These are phyloP conservation scores for Lactarius vividus DNA, from an alignment of 768 basidiomycete species.

Conservation along the genomic window DNA sequence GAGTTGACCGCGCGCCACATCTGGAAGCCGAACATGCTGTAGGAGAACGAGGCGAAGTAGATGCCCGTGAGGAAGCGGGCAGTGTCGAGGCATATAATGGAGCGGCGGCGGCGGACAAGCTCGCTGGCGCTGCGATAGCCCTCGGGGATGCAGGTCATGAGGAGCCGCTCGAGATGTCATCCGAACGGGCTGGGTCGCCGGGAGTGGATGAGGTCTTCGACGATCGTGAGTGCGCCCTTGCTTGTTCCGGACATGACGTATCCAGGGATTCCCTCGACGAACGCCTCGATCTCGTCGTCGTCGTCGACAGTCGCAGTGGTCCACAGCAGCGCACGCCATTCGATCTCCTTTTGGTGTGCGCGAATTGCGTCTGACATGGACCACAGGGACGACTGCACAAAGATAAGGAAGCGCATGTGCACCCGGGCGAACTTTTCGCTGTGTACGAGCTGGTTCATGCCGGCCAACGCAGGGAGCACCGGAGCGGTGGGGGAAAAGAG, in stretches of 20 bases:
- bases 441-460: neutral
- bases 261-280: constrained; percentile 18
- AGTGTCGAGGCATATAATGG: neutral
- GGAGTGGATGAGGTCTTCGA: neutral
- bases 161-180: constrained; percentile 1
- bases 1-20: constrained; percentile 14
- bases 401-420: neutral
- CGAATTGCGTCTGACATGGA: constrained; percentile 7
- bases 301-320: constrained; percentile 3
- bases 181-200: neutral
- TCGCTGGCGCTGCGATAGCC: neutral
- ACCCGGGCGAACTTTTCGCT: neutral
- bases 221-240: neutral
- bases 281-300: constrained; percentile 15
- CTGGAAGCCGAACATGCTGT: constrained; percentile 1
- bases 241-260: constrained; percentile 8
- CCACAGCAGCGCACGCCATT: constrained; percentile 13
- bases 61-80: neutral
- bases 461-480: neutral
- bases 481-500: neutral
- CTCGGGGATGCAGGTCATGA: constrained; percentile 8
- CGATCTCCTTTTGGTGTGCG: neutral
- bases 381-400: neutral
- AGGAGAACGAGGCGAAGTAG: constrained; percentile 1
- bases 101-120: neutral